Base-by-base conservation (phyloP, 371 early-diverging fungal genomes). In the Mortierella polycephala region DNA sequence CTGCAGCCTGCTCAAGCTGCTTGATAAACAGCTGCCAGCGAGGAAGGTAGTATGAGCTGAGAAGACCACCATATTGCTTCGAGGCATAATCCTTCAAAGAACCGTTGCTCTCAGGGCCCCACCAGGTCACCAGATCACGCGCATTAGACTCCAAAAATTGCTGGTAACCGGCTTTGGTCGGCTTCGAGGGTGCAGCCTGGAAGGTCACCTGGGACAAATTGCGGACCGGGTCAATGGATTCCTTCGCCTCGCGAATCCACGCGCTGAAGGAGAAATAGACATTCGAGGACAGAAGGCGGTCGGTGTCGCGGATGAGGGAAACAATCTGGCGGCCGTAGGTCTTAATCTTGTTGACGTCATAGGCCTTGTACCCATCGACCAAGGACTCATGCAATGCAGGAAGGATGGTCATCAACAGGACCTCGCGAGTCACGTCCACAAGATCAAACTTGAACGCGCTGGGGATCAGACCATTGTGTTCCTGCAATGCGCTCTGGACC, bases 121-220 rank as follows among this genome's bases (percentile, higher is more conserved):
- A 76, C 72, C 75, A 75, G 16, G 81, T 76, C 14, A 79, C 60
- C 11, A 72, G 9, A 55, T 72, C 46, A 37, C 73, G 72, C 9
- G 60, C 73, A 39, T 79, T 79, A 11, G 79, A 79, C 51, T 79
- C 73, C 72, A 79, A 51, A 52, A 72, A 79, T n/a, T 66, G 79
- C 9, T 62, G 66, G 60, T 72, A 79, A 1, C 69, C 66, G 1
- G 52, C 69, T 42, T 64, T 61, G 56, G 61, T 61, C 8, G 65
- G 68, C 13, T 56, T 52, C 8, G 51, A 18, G n/a, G 65, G 16
- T 8, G 4, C 23, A 5, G 45, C 21, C 39, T 51, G 44, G 57
- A 64, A 62, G n/a, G 55, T 30, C 59, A 64, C 8, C 2, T 50
- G 39, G 16, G 63, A 10, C 16, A 49, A 11, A 12, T 58, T 47